Conservation (phyloP, 768 basidiomycete species). For the Pulveroboletus sp. region DNA sequence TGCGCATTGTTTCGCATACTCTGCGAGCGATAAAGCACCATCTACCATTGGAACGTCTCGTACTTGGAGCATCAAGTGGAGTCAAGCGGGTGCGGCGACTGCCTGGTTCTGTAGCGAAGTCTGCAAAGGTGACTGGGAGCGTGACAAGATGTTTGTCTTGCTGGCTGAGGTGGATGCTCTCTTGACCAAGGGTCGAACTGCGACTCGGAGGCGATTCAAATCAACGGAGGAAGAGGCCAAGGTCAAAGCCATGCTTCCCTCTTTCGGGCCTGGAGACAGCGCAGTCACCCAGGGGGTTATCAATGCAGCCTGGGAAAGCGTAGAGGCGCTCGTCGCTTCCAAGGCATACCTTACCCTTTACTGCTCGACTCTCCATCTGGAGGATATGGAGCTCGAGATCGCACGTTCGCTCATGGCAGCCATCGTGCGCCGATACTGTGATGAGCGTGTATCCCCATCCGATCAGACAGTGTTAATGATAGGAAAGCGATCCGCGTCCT, state of each 20-base stretch:
- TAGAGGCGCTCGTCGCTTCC: slow-evolving; percentile 30
- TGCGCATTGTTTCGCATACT: slow-evolving; percentile 58
- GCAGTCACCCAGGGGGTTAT: slow-evolving; percentile 37
- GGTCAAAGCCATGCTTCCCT: slow-evolving; percentile 15
- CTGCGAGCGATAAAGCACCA: slow-evolving; percentile 28
- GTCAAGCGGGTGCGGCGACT: slow-evolving; percentile 32
- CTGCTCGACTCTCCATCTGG: slow-evolving; percentile 31
- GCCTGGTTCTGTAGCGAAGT: slow-evolving; percentile 53
- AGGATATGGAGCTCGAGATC: slow-evolving; percentile 55
- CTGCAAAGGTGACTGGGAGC: slow-evolving; percentile 45
- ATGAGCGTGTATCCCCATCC: slow-evolving; percentile 11
- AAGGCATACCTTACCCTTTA: slow-evolving; percentile 21
- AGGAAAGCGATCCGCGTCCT: slow-evolving; percentile 21
- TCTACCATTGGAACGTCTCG: slow-evolving; percentile 19
- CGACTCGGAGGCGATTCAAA: slow-evolving; percentile 28
- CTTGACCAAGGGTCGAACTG: slow-evolving; percentile 32
- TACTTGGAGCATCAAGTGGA: slow-evolving; percentile 43
- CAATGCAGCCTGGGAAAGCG: slow-evolving; percentile 44
- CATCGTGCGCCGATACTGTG: slow-evolving; percentile 40
- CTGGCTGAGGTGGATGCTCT: slow-evolving; percentile 31
- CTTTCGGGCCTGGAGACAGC: slow-evolving; percentile 7
- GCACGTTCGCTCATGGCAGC: slow-evolving; percentile 52
- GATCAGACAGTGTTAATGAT: background rate
- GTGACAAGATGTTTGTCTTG: slow-evolving; percentile 30
- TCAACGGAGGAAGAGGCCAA: slow-evolving; percentile 19